These are phyloP conservation scores for Abrus pulchellus DNA, from an alignment of 306 rosid species.

Conservation along the genomic window DNA sequence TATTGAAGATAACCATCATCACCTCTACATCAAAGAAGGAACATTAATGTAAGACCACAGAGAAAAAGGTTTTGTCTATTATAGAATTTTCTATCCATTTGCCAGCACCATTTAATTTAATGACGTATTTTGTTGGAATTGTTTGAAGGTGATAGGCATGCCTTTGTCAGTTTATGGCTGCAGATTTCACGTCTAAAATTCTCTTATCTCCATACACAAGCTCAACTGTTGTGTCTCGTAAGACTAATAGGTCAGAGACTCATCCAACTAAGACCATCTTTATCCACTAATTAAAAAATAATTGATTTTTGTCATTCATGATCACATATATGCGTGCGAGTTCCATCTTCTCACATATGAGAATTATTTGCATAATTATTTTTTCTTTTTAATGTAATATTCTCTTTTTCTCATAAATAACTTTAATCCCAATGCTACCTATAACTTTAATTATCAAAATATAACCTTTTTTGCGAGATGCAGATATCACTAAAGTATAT, in stretches of 20 bases:
- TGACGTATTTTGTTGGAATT: not conserved
- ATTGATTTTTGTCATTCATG: too few species aligned
- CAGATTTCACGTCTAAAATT: conserved; percentile 16
- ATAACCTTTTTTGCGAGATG: too few species aligned
- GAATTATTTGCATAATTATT: too few species aligned
- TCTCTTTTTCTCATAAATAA: too few species aligned
- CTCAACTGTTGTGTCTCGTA: not conserved
- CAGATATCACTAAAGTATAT: too few species aligned
- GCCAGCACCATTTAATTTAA: not conserved
- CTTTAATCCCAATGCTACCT: too few species aligned
- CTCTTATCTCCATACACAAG: not conserved
- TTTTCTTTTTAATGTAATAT: too few species aligned
- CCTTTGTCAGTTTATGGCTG: not conserved
- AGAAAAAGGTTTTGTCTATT: not conserved
- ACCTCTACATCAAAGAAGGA: not conserved
- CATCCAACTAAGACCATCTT: not conserved
- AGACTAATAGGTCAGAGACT: not conserved
- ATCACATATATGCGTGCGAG: too few species aligned
- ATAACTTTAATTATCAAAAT: too few species aligned
- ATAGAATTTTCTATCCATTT: not conserved
- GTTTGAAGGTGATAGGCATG: not conserved
- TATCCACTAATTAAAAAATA: too few species aligned
- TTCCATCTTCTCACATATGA: too few species aligned
- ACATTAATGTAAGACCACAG: not conserved
- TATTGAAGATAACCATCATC: not conserved